A percentile compares a stretch with the other conserved stretches of the same genome.
These are phyloP conservation scores for Fusarium verticillioides DNA, from an alignment of 2,329 filamentous ascomycete species.

Conservation along the genomic window DNA sequence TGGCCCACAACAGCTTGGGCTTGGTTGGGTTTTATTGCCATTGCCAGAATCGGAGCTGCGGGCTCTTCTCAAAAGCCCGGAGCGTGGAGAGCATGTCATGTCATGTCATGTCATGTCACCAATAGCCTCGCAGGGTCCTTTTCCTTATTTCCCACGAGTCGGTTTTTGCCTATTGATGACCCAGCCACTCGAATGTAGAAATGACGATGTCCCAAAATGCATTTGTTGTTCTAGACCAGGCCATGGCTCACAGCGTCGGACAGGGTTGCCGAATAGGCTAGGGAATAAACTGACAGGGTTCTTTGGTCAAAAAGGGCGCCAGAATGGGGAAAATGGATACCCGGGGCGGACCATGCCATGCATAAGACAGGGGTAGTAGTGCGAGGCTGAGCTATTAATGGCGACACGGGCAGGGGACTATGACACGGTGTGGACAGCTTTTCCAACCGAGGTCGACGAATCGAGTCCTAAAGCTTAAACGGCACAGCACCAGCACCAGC, in stretches of 20 bases:
- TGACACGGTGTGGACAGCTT: conserved; percentile 5
- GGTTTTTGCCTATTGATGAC: not conserved
- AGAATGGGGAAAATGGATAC: conserved; percentile 18
- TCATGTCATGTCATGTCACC: not conserved
- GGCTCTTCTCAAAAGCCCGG: not conserved
- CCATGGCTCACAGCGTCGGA: conserved; percentile 29
- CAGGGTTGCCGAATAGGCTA: conserved; percentile 30
- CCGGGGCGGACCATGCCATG: conserved; percentile 17
- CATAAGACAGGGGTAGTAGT: conserved; percentile 3
- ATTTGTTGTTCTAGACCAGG: conserved; percentile 36
- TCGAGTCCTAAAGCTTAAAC: conserved; percentile 42
- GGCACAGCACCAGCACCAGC: conserved; percentile 8
- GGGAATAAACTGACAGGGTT: not conserved
- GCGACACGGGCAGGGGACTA: conserved; percentile 14
- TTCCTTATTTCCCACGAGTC: not conserved
- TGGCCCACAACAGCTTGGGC: conserved; percentile 5
- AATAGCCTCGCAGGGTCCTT: conserved; percentile 2
- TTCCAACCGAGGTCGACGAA: conserved; percentile 6
- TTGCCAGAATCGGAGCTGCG: not conserved
- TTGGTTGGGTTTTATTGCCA: not conserved
- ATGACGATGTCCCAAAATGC: not conserved
- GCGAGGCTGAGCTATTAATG: conserved; percentile 39
- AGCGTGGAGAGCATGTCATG: not conserved
- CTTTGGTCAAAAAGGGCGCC: not conserved
- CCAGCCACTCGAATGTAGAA: conserved; percentile 7